Percentiles rank a stretch among this genome's conserved stretches.
phyloP scores from a whole-genome alignment of 352 stramenopile genomes.

The Phytophthora citricola region DNA sequence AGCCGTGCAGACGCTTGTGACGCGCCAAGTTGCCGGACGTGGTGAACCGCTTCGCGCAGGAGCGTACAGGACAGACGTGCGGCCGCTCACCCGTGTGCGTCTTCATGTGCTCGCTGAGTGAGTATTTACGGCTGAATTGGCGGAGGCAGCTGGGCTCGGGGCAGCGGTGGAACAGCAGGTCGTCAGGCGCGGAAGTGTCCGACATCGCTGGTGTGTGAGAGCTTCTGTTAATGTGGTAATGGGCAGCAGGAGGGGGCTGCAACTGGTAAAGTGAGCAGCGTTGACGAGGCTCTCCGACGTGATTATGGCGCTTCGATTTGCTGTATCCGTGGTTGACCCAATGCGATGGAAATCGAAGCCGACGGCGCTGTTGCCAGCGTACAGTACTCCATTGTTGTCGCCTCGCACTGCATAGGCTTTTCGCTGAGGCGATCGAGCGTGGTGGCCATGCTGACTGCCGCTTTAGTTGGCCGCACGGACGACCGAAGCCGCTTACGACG shows the following conservation, averaged over 20 bases:
- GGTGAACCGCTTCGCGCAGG: constrained; percentile 60
- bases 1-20: constrained; percentile 57
- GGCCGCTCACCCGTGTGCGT: constrained; percentile 63
- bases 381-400: constrained; percentile 17
- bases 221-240: constrained; percentile 5
- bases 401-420: constrained; percentile 16
- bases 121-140: constrained; percentile 58
- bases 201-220: constrained; percentile 22
- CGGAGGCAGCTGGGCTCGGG: constrained; percentile 33
- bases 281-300: not conserved
- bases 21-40: constrained; percentile 64
- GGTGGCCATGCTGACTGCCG: constrained; percentile 7
- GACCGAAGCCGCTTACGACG: not conserved
- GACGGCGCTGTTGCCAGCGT: not conserved
- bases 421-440: constrained; percentile 10
- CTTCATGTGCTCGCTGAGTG: constrained; percentile 61
- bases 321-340: constrained; percentile 7
- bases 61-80: constrained; percentile 45
- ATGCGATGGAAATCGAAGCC: constrained; percentile 12
- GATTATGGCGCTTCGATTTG: constrained; percentile 32
- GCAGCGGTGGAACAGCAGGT: constrained; percentile 34
- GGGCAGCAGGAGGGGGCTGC: constrained; percentile 7
- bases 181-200: constrained; percentile 18
- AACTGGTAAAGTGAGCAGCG: constrained; percentile 30
- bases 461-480: constrained; percentile 15